Percentiles rank a stretch among this genome's conserved stretches.
These are phyloP conservation scores for Penicillium sp. DNA, from an alignment of 2,329 filamentous ascomycete species.

Conservation along the genomic window DNA sequence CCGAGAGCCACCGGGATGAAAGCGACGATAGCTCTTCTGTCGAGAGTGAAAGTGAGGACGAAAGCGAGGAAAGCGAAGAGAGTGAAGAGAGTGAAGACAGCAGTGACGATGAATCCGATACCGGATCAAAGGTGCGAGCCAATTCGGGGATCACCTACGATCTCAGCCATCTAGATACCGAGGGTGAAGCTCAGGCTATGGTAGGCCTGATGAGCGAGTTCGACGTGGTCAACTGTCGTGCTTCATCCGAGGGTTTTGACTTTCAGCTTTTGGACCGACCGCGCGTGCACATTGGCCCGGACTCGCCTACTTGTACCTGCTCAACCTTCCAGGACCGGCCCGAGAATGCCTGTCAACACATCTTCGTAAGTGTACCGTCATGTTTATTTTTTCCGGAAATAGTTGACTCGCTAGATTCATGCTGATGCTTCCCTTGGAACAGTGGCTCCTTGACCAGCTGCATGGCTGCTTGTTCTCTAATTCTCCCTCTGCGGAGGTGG, in stretches of 20 bases:
- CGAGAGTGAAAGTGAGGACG: conserved; percentile 13
- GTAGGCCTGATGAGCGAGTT: conserved; percentile 33
- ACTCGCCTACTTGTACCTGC: conserved; percentile 35
- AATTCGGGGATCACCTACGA: conserved; percentile 36
- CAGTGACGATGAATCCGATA: conserved; percentile 15
- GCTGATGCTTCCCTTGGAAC: conserved; percentile 7
- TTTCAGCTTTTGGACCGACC: conserved; percentile 37
- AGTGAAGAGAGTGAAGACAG: conserved; percentile 8
- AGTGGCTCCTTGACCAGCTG: conserved; percentile 43
- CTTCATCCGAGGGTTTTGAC: conserved; percentile 29
- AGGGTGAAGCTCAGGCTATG: conserved; percentile 30
- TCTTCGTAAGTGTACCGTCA: conserved; percentile 34
- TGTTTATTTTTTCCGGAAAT: background rate
- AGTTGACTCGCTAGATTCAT: background rate
- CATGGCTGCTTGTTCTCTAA: conserved; percentile 32
- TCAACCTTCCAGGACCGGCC: conserved; percentile 28
- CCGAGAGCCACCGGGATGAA: conserved; percentile 8
- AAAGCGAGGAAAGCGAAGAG: conserved; percentile 10
- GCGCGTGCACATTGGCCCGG: conserved; percentile 30
- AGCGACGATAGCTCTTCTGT: conserved; percentile 12
- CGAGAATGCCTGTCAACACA: conserved; percentile 38
- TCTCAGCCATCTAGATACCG: conserved; percentile 27
- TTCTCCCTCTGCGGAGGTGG: conserved; percentile 25
- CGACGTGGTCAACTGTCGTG: conserved; percentile 33
- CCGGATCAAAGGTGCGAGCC: conserved; percentile 24